Conservation (phyloP, 225 moss, liverwort and hornwort species). For the Pleurozium schreberi region DNA sequence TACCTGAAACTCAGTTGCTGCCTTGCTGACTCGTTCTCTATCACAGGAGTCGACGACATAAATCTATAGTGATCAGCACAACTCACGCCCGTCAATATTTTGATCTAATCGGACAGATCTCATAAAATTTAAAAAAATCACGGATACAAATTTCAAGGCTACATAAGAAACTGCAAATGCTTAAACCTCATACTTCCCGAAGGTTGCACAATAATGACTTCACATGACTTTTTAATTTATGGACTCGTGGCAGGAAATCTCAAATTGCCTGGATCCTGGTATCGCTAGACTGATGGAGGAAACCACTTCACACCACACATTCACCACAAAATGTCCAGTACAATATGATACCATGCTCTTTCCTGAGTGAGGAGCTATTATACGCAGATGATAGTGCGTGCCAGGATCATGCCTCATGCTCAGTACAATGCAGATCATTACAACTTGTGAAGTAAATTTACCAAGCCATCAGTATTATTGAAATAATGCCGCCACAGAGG, state of each 20-base stretch:
- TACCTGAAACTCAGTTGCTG: constrained; percentile 81
- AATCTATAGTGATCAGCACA: constrained; percentile 37
- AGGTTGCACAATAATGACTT: not conserved
- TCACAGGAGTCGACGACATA: constrained; percentile 89
- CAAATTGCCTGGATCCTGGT: not conserved
- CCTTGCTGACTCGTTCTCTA: constrained; percentile 66
- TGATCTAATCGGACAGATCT: not conserved
- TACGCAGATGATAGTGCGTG: not conserved
- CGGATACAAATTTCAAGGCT: not conserved
- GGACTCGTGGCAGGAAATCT: not conserved
- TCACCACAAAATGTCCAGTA: not conserved
- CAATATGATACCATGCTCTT: not conserved
- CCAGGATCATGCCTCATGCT: not conserved
- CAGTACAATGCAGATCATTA: not conserved
- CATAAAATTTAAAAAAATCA: not conserved
- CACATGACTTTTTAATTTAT: not conserved
- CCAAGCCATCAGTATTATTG: constrained; percentile 90
- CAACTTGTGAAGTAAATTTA: constrained; percentile 3
- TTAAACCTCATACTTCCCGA: not conserved
- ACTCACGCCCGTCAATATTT: not conserved
- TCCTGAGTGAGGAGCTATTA: not conserved
- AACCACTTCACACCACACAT: not conserved
- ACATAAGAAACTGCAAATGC: not conserved
- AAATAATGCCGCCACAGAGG: constrained; percentile 91
- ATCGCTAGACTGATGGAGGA: not conserved